Percentiles rank a stretch among this genome's conserved stretches.
Evolutionary conservation across 1,284 basidiomycete species (phyloP).

Genomic region (Hypsizygus ulmarius): DNA sequence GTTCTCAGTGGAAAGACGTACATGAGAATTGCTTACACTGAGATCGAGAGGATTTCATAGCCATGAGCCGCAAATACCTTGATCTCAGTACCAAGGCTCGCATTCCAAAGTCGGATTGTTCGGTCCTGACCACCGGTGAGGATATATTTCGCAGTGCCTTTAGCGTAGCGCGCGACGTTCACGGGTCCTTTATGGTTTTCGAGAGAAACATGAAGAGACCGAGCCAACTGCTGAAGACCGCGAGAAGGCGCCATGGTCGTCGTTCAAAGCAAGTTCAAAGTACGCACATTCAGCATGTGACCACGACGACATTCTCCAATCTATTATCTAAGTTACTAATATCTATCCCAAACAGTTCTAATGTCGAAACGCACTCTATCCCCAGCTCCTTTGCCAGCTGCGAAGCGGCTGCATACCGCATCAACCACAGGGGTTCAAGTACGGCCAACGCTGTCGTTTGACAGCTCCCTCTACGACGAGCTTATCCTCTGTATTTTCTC

Average conservation of each 20-base stretch:
- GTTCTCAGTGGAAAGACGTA: neutral
- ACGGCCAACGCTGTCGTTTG: slow-evolving; percentile 36
- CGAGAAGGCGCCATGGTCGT: slow-evolving; percentile 61
- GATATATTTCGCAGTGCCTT: slow-evolving; percentile 83
- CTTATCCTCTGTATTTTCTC: slow-evolving; percentile 72
- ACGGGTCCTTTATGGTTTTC: slow-evolving; percentile 75
- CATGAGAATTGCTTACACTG: slow-evolving; percentile 62
- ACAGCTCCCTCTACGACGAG: slow-evolving; percentile 67
- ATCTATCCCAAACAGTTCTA: slow-evolving; percentile 9
- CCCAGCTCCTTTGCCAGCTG: slow-evolving; percentile 46
- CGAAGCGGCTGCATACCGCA: slow-evolving; percentile 52
- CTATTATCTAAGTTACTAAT: neutral
- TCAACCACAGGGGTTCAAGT: slow-evolving; percentile 4
- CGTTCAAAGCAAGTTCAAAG: slow-evolving; percentile 6
- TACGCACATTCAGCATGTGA: neutral
- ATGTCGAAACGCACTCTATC: slow-evolving; percentile 61
- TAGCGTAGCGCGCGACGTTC: slow-evolving; percentile 83
- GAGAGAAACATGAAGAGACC: slow-evolving; percentile 61
- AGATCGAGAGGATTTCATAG: slow-evolving; percentile 89
- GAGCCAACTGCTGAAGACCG: slow-evolving; percentile 54
- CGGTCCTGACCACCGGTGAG: slow-evolving; percentile 92
- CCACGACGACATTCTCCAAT: neutral
- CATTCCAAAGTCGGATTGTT: slow-evolving; percentile 90
- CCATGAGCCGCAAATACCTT: slow-evolving; percentile 90
- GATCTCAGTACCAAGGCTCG: slow-evolving; percentile 79